These are phyloP conservation scores for Metarhizium humberi DNA, from an alignment of 2,329 filamentous ascomycete genomes.

Conservation along the genomic window DNA sequence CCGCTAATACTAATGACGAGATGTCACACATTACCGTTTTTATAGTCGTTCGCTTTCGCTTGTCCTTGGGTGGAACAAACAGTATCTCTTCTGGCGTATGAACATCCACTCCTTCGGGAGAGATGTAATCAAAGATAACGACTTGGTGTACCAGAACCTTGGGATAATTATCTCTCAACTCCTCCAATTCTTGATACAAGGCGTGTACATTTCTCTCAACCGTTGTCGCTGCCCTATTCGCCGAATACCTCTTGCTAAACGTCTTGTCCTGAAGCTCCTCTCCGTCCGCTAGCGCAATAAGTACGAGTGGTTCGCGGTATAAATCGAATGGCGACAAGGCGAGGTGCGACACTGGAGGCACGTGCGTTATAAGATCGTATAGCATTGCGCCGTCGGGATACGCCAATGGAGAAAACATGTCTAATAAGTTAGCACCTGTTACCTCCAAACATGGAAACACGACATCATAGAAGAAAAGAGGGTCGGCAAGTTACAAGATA, in stretches of 20 bases:
- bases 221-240: slow-evolving; percentile 36
- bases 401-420: slow-evolving; percentile 86
- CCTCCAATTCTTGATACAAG: slow-evolving; percentile 59
- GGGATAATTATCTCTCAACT: slow-evolving; percentile 62
- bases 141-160: slow-evolving; percentile 71
- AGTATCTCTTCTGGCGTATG: slow-evolving; percentile 53
- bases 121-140: slow-evolving; percentile 66
- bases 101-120: slow-evolving; percentile 36
- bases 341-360: slow-evolving; percentile 70
- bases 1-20: slow-evolving; percentile 62
- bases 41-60: slow-evolving; percentile 68
- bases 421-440: slow-evolving; percentile 32
- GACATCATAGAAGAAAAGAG: background rate
- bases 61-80: slow-evolving; percentile 57
- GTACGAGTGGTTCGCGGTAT: slow-evolving; percentile 72
- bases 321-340: slow-evolving; percentile 82
- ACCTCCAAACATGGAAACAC: background rate
- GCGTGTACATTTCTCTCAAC: slow-evolving; percentile 49
- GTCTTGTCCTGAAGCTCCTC: slow-evolving; percentile 50
- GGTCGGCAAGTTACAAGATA: background rate
- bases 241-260: slow-evolving; percentile 46
- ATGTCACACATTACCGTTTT: slow-evolving; percentile 75
- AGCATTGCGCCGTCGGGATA: slow-evolving; percentile 81
- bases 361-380: slow-evolving; percentile 76
- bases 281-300: slow-evolving; percentile 81